Percentiles rank a stretch among this genome's conserved stretches.
Conservation (phyloP, 192 early-diverging fungal species). For the Coemansia sp. region DNA sequence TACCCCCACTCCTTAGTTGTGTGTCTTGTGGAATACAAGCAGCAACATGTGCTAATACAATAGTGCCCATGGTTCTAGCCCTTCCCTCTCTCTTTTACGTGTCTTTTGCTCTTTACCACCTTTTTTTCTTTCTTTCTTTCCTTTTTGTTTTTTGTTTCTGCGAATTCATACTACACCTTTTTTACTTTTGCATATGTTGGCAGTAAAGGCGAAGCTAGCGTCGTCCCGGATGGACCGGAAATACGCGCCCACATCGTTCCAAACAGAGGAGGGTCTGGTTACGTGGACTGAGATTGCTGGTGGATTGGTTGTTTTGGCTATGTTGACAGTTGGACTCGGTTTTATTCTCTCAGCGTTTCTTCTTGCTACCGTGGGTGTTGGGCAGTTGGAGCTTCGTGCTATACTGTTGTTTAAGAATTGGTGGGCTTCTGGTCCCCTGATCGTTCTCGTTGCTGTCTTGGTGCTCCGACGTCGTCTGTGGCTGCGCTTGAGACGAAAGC, state of each 20-base stretch:
- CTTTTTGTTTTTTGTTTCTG: too few relatives aligned
- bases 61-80: neutral
- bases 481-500: slow-evolving; percentile 17
- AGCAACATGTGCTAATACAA: neutral
- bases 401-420: slow-evolving; percentile 38
- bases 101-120: neutral
- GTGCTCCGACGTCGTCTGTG: slow-evolving; percentile 24
- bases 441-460: slow-evolving; percentile 17
- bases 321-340: slow-evolving; percentile 30
- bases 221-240: neutral
- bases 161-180: neutral
- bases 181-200: neutral
- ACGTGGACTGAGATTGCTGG: slow-evolving; percentile 41
- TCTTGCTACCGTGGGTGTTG: slow-evolving; percentile 44
- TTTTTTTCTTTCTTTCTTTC: neutral
- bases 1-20: neutral
- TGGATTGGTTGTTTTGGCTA: slow-evolving; percentile 33
- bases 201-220: slow-evolving; percentile 5
- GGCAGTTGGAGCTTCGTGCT: slow-evolving; percentile 50
- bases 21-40: neutral
- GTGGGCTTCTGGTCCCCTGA: slow-evolving; percentile 38
- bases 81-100: too few relatives aligned
- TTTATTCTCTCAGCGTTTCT: slow-evolving; percentile 44
- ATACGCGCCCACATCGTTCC: slow-evolving; percentile 4
- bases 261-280: slow-evolving; percentile 16